phyloP scores from a whole-genome alignment of 2,329 filamentous ascomycete genomes.

The Ceratocystis albifundus region DNA sequence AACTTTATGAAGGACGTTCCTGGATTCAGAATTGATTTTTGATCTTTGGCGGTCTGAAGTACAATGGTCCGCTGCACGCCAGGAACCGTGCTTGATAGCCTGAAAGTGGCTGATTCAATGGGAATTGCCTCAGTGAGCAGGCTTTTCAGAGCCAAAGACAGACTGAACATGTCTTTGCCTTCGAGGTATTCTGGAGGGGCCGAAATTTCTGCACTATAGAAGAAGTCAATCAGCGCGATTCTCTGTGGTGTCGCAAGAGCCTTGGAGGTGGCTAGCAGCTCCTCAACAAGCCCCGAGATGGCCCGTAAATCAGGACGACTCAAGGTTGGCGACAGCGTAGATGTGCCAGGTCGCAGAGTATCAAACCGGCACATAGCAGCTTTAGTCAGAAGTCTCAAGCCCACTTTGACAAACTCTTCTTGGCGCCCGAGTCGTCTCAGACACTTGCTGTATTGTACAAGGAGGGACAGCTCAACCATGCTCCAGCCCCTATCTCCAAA shows the following conservation, averaged over 20 bases:
- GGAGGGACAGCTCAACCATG: conserved; percentile 66
- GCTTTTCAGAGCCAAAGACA: conserved; percentile 24
- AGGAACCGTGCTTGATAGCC: conserved; percentile 14
- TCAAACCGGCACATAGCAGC: conserved; percentile 34
- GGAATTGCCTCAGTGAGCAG: conserved; percentile 18
- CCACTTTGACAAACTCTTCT: conserved; percentile 67
- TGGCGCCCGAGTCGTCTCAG: conserved; percentile 62
- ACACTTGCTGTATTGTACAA: conserved; percentile 76
- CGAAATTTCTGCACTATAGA: conserved; percentile 56
- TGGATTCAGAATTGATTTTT: conserved; percentile 34
- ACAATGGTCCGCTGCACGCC: conserved; percentile 25
- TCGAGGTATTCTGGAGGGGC: conserved; percentile 53
- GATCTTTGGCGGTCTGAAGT: conserved; percentile 26
- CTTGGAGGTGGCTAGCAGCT: conserved; percentile 38
- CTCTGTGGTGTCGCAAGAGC: conserved; percentile 47
- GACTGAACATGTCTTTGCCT: conserved; percentile 26
- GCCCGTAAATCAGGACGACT: conserved; percentile 28
- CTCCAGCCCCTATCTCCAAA: conserved; percentile 72
- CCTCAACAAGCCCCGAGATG: conserved; percentile 39
- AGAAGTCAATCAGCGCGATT: conserved; percentile 61
- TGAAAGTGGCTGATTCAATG: conserved; percentile 19
- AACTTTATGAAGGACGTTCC: conserved; percentile 38
- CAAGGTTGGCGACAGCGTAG: conserved; percentile 10
- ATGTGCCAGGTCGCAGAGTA: conserved; percentile 23
- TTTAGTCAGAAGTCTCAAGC: conserved; percentile 63